These are phyloP conservation scores for Passalora sequoiae DNA, from an alignment of 2,329 filamentous ascomycete species.

Conservation along the genomic window DNA sequence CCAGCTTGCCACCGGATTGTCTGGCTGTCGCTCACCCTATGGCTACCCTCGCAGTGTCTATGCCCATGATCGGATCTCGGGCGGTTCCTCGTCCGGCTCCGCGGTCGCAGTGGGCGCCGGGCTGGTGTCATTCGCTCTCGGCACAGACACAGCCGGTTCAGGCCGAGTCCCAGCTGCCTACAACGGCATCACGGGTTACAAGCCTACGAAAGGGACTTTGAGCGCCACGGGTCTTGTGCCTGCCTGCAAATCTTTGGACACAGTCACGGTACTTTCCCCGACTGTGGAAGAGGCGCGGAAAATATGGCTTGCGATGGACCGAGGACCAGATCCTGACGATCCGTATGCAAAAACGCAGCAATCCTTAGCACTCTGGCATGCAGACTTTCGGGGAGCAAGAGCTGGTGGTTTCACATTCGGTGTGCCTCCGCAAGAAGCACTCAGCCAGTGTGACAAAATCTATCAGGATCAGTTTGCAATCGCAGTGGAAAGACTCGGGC, in stretches of 20 bases:
- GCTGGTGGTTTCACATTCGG: slow-evolving; percentile 45
- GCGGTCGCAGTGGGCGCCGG: slow-evolving; percentile 51
- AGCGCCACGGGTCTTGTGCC: slow-evolving; percentile 49
- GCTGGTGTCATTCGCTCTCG: slow-evolving; percentile 53
- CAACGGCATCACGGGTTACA: slow-evolving; percentile 50
- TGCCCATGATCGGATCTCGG: slow-evolving; percentile 48
- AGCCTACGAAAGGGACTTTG: slow-evolving; percentile 50
- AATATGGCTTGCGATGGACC: slow-evolving; percentile 47
- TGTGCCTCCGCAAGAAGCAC: slow-evolving; percentile 42
- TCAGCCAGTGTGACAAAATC: slow-evolving; percentile 40
- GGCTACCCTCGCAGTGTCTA: slow-evolving; percentile 53
- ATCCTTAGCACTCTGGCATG: slow-evolving; percentile 32
- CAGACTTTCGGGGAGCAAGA: slow-evolving; percentile 33
- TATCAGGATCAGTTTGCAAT: slow-evolving; percentile 43
- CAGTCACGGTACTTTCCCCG: slow-evolving; percentile 51
- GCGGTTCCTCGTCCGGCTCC: slow-evolving; percentile 54
- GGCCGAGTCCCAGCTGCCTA: slow-evolving; percentile 51
- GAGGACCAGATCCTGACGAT: slow-evolving; percentile 46
- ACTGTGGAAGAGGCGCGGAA: slow-evolving; percentile 47
- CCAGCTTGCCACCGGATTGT: slow-evolving; percentile 58
- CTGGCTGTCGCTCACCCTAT: slow-evolving; percentile 55
- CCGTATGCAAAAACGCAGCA: slow-evolving; percentile 46
- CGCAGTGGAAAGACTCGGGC: slow-evolving; percentile 38
- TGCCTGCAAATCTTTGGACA: slow-evolving; percentile 55
- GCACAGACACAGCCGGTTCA: slow-evolving; percentile 53